Conservation (phyloP, 805 yeast species). For the Metschnikowia lochheadii region DNA sequence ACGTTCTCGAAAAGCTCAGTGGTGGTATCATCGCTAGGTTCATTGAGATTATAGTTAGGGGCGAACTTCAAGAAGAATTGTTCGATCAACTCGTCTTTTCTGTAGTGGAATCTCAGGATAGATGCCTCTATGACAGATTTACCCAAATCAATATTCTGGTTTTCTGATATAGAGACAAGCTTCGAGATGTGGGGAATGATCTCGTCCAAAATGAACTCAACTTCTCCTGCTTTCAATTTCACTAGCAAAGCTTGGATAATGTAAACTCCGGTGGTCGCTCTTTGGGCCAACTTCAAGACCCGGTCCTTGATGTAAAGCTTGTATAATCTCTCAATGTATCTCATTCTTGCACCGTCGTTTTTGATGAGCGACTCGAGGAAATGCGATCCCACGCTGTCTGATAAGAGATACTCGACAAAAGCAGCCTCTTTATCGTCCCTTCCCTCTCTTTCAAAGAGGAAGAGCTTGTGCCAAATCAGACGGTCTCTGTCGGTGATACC, state of each 20-base stretch:
- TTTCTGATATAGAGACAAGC: slow-evolving; percentile 45
- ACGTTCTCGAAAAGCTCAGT: slow-evolving; percentile 63
- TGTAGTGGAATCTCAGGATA: slow-evolving; percentile 50
- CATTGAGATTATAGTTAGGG: slow-evolving; percentile 31
- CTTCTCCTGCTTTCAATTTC: slow-evolving; percentile 60
- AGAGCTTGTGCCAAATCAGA: slow-evolving; percentile 62
- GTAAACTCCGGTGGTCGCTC: slow-evolving; percentile 82
- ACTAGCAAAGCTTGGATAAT: slow-evolving; percentile 68
- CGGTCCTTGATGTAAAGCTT: slow-evolving; percentile 69
- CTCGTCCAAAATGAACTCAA: slow-evolving; percentile 56
- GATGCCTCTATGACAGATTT: slow-evolving; percentile 66
- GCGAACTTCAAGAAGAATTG: slow-evolving; percentile 40
- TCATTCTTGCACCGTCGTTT: slow-evolving; percentile 56
- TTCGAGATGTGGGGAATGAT: slow-evolving; percentile 63
- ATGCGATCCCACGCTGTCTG: slow-evolving; percentile 92
- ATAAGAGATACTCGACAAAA: slow-evolving; percentile 75
- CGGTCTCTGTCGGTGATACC: slow-evolving; percentile 75
- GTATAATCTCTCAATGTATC: slow-evolving; percentile 68
- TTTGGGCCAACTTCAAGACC: slow-evolving; percentile 64
- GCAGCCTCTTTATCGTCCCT: slow-evolving; percentile 64
- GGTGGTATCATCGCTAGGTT: slow-evolving; percentile 31
- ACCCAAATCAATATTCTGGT: slow-evolving; percentile 68
- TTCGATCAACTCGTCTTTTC: slow-evolving; percentile 55
- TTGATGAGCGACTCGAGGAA: slow-evolving; percentile 72
- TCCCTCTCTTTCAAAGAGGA: slow-evolving; percentile 47